Conservation (phyloP, 2,329 filamentous ascomycete species). For the Talaromyces rugulosus region DNA sequence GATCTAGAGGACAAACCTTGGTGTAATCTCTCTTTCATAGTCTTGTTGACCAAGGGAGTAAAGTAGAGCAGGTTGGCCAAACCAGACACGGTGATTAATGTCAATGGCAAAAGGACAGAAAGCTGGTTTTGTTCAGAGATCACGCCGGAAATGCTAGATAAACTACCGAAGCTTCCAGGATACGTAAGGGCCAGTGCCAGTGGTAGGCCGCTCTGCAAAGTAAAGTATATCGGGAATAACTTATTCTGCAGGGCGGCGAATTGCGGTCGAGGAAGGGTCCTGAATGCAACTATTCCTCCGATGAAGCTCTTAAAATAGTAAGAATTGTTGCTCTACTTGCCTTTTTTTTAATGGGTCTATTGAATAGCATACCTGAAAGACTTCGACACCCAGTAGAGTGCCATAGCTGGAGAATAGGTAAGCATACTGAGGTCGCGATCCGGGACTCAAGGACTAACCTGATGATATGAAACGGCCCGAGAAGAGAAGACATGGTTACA, state of each 20-base stretch:
- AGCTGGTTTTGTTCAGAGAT: conserved; percentile 59
- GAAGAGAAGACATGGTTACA: conserved; percentile 6
- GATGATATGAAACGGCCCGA: conserved; percentile 17
- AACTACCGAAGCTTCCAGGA: conserved; percentile 52
- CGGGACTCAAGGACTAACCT: conserved; percentile 16
- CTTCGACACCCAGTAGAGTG: conserved; percentile 76
- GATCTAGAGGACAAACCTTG: conserved; percentile 58
- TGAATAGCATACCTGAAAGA: conserved; percentile 66
- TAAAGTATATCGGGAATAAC: conserved; percentile 80
- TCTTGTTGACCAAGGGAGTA: conserved; percentile 68
- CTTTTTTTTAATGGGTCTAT: neutral
- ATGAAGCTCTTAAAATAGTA: conserved; percentile 61
- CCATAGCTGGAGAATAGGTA: conserved; percentile 61
- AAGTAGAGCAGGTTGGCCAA: conserved; percentile 66
- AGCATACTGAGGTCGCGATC: neutral
- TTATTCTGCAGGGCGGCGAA: conserved; percentile 77
- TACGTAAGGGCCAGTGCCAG: conserved; percentile 73
- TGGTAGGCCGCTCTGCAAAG: conserved; percentile 73
- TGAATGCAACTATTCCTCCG: conserved; percentile 69
- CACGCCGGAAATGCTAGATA: conserved; percentile 52
- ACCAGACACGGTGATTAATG: conserved; percentile 65
- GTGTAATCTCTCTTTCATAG: conserved; percentile 70
- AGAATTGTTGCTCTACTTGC: neutral
- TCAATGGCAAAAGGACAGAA: conserved; percentile 64
- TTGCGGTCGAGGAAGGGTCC: conserved; percentile 68